These are phyloP conservation scores for Glycine soja DNA, from an alignment of 306 rosid genomes.

Conservation along the genomic window DNA sequence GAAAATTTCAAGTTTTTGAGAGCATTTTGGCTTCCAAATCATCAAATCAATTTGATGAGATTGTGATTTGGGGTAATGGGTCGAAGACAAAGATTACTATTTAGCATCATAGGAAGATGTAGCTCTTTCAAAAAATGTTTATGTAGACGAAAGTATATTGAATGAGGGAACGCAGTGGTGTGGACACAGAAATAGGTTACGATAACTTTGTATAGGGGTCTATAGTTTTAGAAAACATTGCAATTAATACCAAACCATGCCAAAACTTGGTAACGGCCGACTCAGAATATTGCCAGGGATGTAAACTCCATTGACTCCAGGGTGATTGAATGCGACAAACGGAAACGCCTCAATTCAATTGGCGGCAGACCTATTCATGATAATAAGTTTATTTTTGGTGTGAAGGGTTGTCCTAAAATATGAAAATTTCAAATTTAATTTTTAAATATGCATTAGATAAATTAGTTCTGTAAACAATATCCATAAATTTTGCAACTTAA, in stretches of 20 bases:
- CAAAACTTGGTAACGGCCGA: slow-evolving; percentile 1
- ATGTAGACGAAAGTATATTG: no score
- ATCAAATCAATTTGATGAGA: not conserved
- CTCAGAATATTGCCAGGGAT: not conserved
- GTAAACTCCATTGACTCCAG: slow-evolving; percentile 25
- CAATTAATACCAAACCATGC: not conserved
- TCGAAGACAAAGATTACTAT: not conserved
- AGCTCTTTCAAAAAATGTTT: no score
- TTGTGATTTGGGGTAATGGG: slow-evolving; percentile 10
- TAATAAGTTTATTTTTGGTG: no score
- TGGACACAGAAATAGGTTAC: not conserved
- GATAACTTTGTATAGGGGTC: not conserved
- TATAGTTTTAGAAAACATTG: slow-evolving; percentile 1
- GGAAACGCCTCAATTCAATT: not conserved
- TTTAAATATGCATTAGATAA: no score
- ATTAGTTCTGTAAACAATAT: no score
- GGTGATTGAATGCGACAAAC: slow-evolving; percentile 25
- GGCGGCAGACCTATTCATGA: not conserved
- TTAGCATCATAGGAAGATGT: no score
- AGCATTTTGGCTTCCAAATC: not conserved
- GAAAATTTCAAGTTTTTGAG: slow-evolving; percentile 7
- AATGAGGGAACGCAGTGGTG: not conserved
- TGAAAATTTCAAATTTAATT: no score
- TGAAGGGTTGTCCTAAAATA: no score
- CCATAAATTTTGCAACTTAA: no score